These are phyloP conservation scores for Chrysanthemum seticuspe DNA, from an alignment of 129 eudicot species.

Conservation along the genomic window DNA sequence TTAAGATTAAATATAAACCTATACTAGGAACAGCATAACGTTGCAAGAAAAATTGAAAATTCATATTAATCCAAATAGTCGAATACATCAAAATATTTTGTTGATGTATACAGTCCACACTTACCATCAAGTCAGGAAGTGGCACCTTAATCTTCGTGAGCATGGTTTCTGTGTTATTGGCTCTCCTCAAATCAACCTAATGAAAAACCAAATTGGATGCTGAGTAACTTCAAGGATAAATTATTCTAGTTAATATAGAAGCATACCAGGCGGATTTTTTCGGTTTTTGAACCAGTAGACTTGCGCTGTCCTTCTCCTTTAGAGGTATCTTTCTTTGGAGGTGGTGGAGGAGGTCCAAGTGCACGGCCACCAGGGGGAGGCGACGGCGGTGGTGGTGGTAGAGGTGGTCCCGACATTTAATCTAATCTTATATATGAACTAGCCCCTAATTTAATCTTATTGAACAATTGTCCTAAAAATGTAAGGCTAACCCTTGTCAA, in stretches of 20 bases:
- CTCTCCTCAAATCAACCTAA: slow-evolving; percentile 91
- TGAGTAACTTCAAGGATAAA: slow-evolving; percentile 4
- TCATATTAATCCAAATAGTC: too few relatives aligned
- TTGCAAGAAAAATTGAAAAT: too few relatives aligned
- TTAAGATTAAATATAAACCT: not conserved
- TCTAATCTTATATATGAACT: too few relatives aligned
- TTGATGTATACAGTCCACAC: slow-evolving; percentile 20
- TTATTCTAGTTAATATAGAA: not conserved
- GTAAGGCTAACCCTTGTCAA: too few relatives aligned
- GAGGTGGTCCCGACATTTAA: too few relatives aligned
- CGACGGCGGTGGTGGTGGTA: too few relatives aligned
- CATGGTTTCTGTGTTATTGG: slow-evolving; percentile 94
- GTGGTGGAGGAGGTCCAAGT: slow-evolving; percentile 83
- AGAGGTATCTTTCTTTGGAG: slow-evolving; percentile 60
- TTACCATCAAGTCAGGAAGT: slow-evolving; percentile 98
- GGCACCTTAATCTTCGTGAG: slow-evolving; percentile 98
- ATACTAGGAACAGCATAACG: too few relatives aligned
- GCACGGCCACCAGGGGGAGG: slow-evolving; percentile 15
- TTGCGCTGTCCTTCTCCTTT: slow-evolving; percentile 76
- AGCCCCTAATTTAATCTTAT: too few relatives aligned
- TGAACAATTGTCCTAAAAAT: too few relatives aligned
- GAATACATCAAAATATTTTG: not conserved
- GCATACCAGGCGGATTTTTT: slow-evolving; percentile 78
- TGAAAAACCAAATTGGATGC: not conserved
- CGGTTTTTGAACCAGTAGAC: slow-evolving; percentile 79